Conservation (phyloP, 192 early-diverging fungal genomes). For the Umbelopsis sp. region DNA sequence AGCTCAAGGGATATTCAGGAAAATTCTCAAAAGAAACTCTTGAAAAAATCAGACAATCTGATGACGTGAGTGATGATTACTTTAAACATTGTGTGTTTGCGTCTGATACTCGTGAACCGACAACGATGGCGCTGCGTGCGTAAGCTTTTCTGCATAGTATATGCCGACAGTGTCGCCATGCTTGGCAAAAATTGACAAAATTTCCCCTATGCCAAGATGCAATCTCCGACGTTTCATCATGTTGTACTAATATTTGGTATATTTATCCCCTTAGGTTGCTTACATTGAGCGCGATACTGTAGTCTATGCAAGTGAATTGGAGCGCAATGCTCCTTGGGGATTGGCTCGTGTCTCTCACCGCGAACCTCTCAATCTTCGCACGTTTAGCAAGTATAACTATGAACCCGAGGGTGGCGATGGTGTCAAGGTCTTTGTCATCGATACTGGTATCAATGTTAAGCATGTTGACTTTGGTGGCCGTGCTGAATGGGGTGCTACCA, state of each 20-base stretch:
- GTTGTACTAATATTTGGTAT: not conserved
- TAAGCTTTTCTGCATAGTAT: not conserved
- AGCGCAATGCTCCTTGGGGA: conserved; percentile 85
- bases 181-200: conserved; percentile 1
- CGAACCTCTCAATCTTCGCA: conserved; percentile 55
- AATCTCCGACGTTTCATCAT: conserved; percentile 9
- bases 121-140: no score
- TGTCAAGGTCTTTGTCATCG: conserved; percentile 93
- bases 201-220: not conserved
- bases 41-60: conserved; percentile 62
- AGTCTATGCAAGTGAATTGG: conserved; percentile 67
- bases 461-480: conserved; percentile 93
- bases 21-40: conserved; percentile 61
- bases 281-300: conserved; percentile 84
- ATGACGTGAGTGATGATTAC: conserved; percentile 44
- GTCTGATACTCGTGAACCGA: not conserved
- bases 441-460: conserved; percentile 85
- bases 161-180: not conserved
- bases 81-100: not conserved
- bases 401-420: conserved; percentile 72
- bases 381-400: conserved; percentile 74
- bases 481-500: conserved; percentile 80
- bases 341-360: conserved; percentile 83
- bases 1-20: conserved; percentile 72
- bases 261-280: conserved; percentile 53